Evolutionary conservation across 148 eudicot species (phyloP).

Genomic region (Gaultheria prostrata): DNA sequence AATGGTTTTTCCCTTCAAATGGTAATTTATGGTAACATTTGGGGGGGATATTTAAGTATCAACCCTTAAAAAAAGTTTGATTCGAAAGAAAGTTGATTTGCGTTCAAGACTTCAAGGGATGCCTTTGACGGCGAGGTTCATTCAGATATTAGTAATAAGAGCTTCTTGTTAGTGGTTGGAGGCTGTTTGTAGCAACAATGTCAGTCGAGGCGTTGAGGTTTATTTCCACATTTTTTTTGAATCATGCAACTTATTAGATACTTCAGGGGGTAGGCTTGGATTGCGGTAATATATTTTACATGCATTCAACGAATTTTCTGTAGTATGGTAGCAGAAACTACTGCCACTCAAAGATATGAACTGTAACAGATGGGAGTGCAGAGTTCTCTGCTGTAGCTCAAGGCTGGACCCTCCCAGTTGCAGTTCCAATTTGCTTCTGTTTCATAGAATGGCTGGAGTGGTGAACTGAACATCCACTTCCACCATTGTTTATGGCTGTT

Average conservation of each 20-base stretch:
- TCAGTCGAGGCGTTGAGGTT: background rate
- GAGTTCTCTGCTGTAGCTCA: background rate
- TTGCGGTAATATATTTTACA: background rate
- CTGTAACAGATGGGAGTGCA: background rate
- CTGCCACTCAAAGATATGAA: background rate
- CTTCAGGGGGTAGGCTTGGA: background rate
- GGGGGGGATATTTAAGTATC: background rate
- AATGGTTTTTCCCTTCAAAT: background rate
- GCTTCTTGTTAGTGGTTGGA: background rate
- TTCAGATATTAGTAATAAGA: background rate
- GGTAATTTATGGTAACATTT: background rate
- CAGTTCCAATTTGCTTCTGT: background rate
- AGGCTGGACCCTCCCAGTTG: background rate
- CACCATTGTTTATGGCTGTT: background rate
- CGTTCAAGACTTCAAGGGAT: background rate
- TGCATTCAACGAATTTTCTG: background rate
- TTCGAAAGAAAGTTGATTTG: background rate
- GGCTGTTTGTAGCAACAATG: background rate
- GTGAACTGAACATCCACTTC: slow-evolving; percentile 1
- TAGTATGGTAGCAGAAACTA: background rate
- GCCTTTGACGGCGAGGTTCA: background rate
- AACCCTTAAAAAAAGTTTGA: background rate
- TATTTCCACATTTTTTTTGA: background rate
- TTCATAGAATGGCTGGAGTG: slow-evolving; percentile 7
- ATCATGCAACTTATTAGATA: background rate